Evolutionary conservation across 2,329 filamentous ascomycete species (phyloP), one percentile per base, ranked within the genome.

Genomic region (Colletotrichum salicis): DNA sequence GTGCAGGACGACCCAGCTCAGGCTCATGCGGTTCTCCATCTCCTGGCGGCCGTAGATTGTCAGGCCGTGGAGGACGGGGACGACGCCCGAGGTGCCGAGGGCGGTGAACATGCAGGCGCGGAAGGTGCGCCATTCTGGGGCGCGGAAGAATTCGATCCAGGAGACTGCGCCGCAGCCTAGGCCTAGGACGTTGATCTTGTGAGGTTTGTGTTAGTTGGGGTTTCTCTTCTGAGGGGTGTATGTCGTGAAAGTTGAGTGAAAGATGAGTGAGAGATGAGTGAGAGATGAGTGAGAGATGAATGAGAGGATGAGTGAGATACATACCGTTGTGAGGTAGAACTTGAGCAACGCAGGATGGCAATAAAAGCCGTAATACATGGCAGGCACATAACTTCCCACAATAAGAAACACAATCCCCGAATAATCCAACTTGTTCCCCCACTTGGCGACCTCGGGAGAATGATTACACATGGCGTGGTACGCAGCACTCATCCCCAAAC

Each of bases 401-500:
- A 98, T 98, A 75, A 99, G 84, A 60, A 92, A 90, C 35, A 98
- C 94, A 76, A 99, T 99, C 7, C 96, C 96, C 5, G 96, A 90
- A 80, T 99, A 98, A 80, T 99, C 96, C 68, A 98, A 84, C 81
- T 97, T 94, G 80, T 98, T 98, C 12, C 95, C 95, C 85, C 94
- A 93, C 73, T 89, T 91, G 2, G 93, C 91, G 15, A 98, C 94
- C 1, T 83, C 82, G 48, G 90, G 89, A 22, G 93, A 96, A 81
- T 99, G 96, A 75, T 98, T 97, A 27, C 88, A 90, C 59, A 98
- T 88, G 2, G 93, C 89, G 80, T 99, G 96, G 79, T 91, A 99
- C 3, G 92, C 93, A 5, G 94, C 93, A 76, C 92, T 95, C 91
- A 95, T 94, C 27, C 92, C 92, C 64, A 96, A 84, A 77, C 94